Percentiles rank a stretch among this genome's conserved stretches.
phyloP scores from a whole-genome alignment of 73 alveolate genomes.

The Blepharisma japonicum region DNA sequence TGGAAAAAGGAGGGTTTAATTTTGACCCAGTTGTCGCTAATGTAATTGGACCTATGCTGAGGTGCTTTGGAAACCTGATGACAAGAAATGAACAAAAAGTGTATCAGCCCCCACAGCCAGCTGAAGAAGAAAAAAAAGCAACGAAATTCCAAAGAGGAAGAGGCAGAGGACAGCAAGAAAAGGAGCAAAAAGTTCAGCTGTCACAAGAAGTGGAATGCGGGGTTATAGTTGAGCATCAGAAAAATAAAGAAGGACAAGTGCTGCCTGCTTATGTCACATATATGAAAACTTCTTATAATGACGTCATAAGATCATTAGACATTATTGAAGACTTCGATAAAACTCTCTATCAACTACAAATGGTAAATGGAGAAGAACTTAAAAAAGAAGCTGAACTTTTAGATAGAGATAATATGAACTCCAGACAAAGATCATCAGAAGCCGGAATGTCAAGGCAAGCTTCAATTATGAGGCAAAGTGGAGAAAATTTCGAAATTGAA shows the following conservation, averaged over 20 bases:
- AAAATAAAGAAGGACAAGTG: slow-evolving; percentile 73
- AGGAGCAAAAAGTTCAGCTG: slow-evolving; percentile 48
- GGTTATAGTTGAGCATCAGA: slow-evolving; percentile 72
- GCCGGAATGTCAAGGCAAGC: slow-evolving; percentile 59
- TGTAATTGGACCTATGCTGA: slow-evolving; percentile 81
- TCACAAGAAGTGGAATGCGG: slow-evolving; percentile 45
- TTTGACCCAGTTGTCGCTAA: slow-evolving; percentile 76
- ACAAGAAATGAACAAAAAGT: slow-evolving; percentile 64
- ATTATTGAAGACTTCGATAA: slow-evolving; percentile 84
- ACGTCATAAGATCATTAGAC: slow-evolving; percentile 76
- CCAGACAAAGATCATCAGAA: slow-evolving; percentile 18
- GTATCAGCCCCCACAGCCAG: slow-evolving; percentile 56
- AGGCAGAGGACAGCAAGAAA: slow-evolving; percentile 46
- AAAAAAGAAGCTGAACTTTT: not conserved
- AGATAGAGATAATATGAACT: not conserved
- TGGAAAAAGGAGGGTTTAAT: slow-evolving; percentile 75
- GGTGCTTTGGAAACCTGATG: slow-evolving; percentile 93
- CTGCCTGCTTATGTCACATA: slow-evolving; percentile 82
- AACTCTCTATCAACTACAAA: slow-evolving; percentile 76
- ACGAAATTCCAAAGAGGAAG: slow-evolving; percentile 61
- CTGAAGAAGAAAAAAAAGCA: slow-evolving; percentile 73
- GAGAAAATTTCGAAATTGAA: slow-evolving; percentile 42
- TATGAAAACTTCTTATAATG: slow-evolving; percentile 85
- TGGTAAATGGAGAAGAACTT: slow-evolving; percentile 26
- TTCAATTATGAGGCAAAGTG: slow-evolving; percentile 60